Evolutionary conservation across 257 asterid species (phyloP), one percentile per base, ranked within the genome.

Genomic region (Salvia splendens): DNA sequence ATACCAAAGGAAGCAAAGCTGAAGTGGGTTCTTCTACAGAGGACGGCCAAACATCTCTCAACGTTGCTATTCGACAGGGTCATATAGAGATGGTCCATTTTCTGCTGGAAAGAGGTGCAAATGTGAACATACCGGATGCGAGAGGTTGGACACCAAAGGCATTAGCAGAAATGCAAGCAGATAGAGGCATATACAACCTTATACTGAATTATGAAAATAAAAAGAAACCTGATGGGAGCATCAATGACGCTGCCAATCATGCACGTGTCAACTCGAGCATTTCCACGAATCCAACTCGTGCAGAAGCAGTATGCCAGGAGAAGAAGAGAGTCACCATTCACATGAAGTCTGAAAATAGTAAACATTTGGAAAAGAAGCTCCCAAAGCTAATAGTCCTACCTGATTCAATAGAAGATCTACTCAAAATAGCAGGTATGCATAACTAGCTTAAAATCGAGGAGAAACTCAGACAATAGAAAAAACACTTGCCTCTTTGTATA

Each of bases 271-370:
- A 78, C 78, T 75, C 80, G 5, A 77, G 75, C 67, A 57, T 72
- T 74, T 65, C 60, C 20, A 67, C 41, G 4, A 12, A 73, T 71
- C 79, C 79, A 48, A 63, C 48, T 20, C 54, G 74, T 6, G 51
- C 48, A 62, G 82, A 79, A 64, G 72, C 55, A 70, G 36, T 35
- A 20, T 71, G 71, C 46, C 54, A 67, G 3, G 71, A 73, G 64
- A 81, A 70, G 75, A 89, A 81, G 79, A 87, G 97, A 81, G 95
- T 89, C 63, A 87, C 95, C 65, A 85, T 92, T 72, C 89, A 92
- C 73, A 70, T 60, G 74, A 87, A 81, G 72, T 55, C 47, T 61
- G 76, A 65, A 61, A 64, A 78, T 10, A 51, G 63, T 9, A 53
- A 68, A n/a, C 35, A 65, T 63, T 57, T 79, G 12, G 57, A 68